Evolutionary conservation across 805 yeast species (phyloP).

Genomic region (Blastobotrys mokoenaii): DNA sequence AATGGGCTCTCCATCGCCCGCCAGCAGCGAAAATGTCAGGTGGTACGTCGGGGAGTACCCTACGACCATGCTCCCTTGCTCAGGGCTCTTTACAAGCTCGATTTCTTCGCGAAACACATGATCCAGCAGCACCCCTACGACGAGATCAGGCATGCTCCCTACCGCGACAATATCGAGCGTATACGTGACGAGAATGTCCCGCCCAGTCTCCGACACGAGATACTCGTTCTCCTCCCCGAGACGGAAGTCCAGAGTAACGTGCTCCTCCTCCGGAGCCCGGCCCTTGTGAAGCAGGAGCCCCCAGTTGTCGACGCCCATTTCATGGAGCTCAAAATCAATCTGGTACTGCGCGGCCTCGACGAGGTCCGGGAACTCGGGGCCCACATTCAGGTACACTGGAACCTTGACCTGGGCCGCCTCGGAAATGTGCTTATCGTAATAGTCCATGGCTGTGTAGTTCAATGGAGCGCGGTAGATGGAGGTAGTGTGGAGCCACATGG

Average conservation of each 20-base stretch:
- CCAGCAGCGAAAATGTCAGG: conserved; percentile 64
- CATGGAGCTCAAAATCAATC: conserved; percentile 34
- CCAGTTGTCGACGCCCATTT: conserved; percentile 15
- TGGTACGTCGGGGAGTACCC: conserved; percentile 62
- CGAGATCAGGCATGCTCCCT: conserved; percentile 56
- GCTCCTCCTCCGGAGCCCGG: conserved; percentile 16
- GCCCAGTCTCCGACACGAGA: conserved; percentile 34
- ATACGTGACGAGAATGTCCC: conserved; percentile 36
- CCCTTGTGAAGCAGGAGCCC: conserved; percentile 24
- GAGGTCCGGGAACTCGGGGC: conserved; percentile 59
- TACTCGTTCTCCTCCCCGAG: conserved; percentile 35
- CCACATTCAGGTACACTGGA: conserved; percentile 30
- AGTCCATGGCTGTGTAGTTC: conserved; percentile 39
- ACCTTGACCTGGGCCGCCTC: conserved; percentile 18
- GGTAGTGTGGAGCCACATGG: conserved; percentile 55
- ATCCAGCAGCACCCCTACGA: conserved; percentile 44
- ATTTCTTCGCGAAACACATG: conserved; percentile 39
- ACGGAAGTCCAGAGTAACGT: conserved; percentile 26
- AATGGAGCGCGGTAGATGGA: conserved; percentile 53
- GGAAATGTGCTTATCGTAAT: conserved; percentile 25
- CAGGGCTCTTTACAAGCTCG: conserved; percentile 23
- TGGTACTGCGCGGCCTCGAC: conserved; percentile 45
- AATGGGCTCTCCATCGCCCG: conserved; percentile 49
- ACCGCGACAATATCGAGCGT: conserved; percentile 38
- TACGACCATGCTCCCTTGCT: conserved; percentile 29